Conservation (phyloP, 108 stramenopile species). For the Chaetoceros tenuissimus region DNA sequence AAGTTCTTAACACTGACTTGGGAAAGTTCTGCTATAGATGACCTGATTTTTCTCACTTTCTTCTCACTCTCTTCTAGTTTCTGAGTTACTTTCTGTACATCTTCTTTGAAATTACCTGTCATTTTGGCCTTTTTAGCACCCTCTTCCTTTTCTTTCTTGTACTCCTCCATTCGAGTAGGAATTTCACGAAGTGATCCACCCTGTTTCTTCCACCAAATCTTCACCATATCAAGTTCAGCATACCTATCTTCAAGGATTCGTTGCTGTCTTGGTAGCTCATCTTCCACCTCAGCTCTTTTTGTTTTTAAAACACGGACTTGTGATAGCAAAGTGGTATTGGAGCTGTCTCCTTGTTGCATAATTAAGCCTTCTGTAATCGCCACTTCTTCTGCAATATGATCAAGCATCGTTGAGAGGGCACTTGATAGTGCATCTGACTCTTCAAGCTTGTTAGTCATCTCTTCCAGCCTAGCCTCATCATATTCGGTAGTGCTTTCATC, state of each 20-base stretch:
- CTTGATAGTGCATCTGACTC: constrained; percentile 35
- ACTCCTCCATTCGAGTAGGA: background rate
- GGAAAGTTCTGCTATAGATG: constrained; percentile 63
- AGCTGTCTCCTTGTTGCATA: constrained; percentile 41
- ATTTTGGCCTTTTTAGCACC: background rate
- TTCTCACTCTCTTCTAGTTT: constrained; percentile 35
- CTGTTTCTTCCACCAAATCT: constrained; percentile 8
- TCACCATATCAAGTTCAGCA: constrained; percentile 39
- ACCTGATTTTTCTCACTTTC: constrained; percentile 36
- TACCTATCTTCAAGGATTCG: constrained; percentile 41
- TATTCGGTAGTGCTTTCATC: background rate
- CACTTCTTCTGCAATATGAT: constrained; percentile 67
- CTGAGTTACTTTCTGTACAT: background rate
- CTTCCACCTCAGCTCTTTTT: constrained; percentile 24
- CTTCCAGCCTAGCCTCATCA: constrained; percentile 13
- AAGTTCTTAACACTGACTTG: constrained; percentile 51
- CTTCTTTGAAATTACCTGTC: background rate
- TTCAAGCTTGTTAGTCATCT: constrained; percentile 34
- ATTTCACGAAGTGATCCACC: constrained; percentile 20
- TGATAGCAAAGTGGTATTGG: constrained; percentile 45
- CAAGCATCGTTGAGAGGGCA: constrained; percentile 52
- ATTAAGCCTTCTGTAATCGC: constrained; percentile 62
- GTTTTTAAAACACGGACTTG: constrained; percentile 61
- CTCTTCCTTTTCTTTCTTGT: background rate
- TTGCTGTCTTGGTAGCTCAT: constrained; percentile 22